Evolutionary conservation across 2,329 filamentous ascomycete species (phyloP), one percentile per base, ranked within the genome.

Genomic region (Fusarium sarcochroum): DNA sequence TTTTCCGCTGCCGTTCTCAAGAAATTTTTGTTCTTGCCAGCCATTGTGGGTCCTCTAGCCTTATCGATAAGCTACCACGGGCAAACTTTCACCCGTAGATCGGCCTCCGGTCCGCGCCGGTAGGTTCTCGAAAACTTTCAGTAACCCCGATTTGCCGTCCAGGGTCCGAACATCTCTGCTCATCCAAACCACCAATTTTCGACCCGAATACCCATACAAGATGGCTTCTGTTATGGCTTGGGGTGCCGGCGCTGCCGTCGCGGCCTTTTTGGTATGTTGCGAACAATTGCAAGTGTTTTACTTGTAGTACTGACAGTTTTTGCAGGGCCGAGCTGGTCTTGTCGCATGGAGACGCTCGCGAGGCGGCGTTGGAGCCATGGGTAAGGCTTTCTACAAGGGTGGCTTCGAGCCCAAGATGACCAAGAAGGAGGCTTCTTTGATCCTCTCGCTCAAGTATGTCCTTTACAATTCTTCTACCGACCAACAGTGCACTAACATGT

Each of bases 331-430:
- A 77, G 95, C 96, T 63, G 95, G 94, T 75, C 87, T 97, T 38
- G 92, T 98, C 75, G 96, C 96, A 73, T 88, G 94, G 80, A 90
- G 94, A 68, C 89, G 93, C 75, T 97, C 91, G 63, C 88, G 92
- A 66, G 92, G 92, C 67, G 91, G 91, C 68, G 85, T 92, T 47
- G 92, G 91, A 70, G 90, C 92, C 35, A 84, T 97, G 73, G 96
- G 96, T 74, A 94, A 94, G 80, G 90, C 94, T 41, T 99, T 94
- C 78, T 98, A 98, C 87, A 99, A 98, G 82, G 96, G 96, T 72
- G 96, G 96, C n/a, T 99, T 99, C 78, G 96, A 99, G 83, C 86
- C 90, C 63, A 92, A 91, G 81, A 99, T 99, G 95, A 98, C 90
- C 79, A 89, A 91, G 79, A 90, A 91, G 79, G 96, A 99, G 82